These are phyloP conservation scores for Naganishia vishniacii DNA, from an alignment of 768 basidiomycete genomes.

Conservation along the genomic window DNA sequence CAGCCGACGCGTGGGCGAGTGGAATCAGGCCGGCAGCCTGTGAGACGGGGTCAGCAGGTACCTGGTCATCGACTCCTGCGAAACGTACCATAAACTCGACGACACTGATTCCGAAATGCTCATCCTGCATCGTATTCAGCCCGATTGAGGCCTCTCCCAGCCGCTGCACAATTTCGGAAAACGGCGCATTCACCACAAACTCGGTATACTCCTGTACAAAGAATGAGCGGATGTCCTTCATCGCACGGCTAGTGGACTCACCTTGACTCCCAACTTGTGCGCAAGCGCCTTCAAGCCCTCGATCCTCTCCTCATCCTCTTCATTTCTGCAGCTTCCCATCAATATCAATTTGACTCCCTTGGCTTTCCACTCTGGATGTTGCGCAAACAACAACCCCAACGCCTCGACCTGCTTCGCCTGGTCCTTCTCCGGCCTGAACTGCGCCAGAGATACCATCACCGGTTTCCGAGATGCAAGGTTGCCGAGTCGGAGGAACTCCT, in stretches of 20 bases:
- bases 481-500: conserved; percentile 59
- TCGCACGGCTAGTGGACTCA: conserved; percentile 43
- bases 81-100: conserved; percentile 88
- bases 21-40: conserved; percentile 92
- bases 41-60: not conserved
- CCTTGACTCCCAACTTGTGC: conserved; percentile 61
- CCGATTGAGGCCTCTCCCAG: conserved; percentile 74
- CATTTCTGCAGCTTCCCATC: conserved; percentile 79
- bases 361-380: conserved; percentile 56
- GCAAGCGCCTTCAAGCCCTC: conserved; percentile 59
- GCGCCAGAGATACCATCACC: conserved; percentile 78
- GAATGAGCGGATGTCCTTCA: not conserved
- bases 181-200: conserved; percentile 79
- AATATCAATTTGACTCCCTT: conserved; percentile 61
- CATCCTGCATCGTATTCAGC: conserved; percentile 93
- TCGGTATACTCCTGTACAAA: conserved; percentile 59
- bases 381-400: conserved; percentile 58
- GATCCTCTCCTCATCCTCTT: conserved; percentile 66
- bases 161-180: conserved; percentile 63
- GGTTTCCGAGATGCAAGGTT: conserved; percentile 50
- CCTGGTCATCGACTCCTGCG: not conserved
- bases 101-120: conserved; percentile 96
- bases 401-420: conserved; percentile 72
- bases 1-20: conserved; percentile 85
- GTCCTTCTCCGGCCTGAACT: conserved; percentile 98